These are phyloP conservation scores for Pigoraptor vietnamica DNA, from an alignment of 78 protist species.

Conservation along the genomic window DNA sequence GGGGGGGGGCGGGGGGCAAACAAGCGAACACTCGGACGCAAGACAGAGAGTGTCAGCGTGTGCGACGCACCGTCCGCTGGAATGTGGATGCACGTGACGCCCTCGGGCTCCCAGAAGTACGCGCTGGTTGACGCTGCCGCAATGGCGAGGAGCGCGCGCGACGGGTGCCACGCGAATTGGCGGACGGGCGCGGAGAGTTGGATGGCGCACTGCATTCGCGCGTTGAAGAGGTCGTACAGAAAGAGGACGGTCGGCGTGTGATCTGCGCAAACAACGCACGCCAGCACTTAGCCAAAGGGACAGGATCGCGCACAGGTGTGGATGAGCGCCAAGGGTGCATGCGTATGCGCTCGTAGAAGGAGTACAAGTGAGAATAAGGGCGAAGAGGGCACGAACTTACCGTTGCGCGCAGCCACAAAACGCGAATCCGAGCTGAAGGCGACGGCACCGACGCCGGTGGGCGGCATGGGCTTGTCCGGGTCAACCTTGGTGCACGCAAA, in stretches of 20 bases:
- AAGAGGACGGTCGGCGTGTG: background rate
- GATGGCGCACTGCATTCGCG: background rate
- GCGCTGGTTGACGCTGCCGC: background rate
- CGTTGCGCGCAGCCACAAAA: background rate
- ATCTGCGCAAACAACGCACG: background rate
- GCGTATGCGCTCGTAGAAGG: too few relatives aligned
- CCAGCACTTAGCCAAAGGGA: background rate
- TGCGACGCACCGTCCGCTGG: background rate
- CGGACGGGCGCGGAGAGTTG: background rate
- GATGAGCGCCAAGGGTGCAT: too few relatives aligned
- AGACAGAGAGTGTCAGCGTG: too few relatives aligned
- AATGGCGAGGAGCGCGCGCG: background rate
- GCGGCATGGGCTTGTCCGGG: background rate
- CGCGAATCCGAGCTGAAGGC: background rate
- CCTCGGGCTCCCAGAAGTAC: background rate
- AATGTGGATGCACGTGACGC: background rate
- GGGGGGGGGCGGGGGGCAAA: too few relatives aligned
- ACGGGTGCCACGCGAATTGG: background rate
- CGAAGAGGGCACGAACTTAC: background rate
- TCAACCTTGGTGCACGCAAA: background rate
- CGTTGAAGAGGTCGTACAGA: background rate
- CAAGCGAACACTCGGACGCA: too few relatives aligned
- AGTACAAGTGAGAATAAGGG: too few relatives aligned
- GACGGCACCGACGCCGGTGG: background rate
- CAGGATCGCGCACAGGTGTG: too few relatives aligned